A percentile compares a stretch with the other conserved stretches of the same genome.
phyloP scores from a whole-genome alignment of 2,329 filamentous ascomycete species.

The Seiridium cupressi region DNA sequence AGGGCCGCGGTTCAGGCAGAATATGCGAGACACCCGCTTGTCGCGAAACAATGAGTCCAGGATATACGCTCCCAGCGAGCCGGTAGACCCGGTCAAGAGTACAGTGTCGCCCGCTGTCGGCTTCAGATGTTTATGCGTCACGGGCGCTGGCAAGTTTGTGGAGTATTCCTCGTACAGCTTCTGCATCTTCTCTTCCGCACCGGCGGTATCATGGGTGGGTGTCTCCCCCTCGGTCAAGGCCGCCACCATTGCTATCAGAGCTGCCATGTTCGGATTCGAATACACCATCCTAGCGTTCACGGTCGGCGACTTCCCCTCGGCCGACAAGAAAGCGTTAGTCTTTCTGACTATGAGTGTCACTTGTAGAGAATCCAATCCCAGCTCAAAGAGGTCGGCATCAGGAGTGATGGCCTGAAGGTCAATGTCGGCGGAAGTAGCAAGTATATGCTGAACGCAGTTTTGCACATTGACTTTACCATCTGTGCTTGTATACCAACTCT shows the following conservation, averaged over 20 bases:
- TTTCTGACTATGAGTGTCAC: slow-evolving; percentile 10
- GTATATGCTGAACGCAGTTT: slow-evolving; percentile 9
- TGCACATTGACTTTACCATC: neutral
- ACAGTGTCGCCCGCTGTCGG: slow-evolving; percentile 6
- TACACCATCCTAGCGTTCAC: slow-evolving; percentile 12
- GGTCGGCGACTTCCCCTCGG: slow-evolving; percentile 2
- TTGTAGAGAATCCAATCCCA: slow-evolving; percentile 20
- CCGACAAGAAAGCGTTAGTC: slow-evolving; percentile 11
- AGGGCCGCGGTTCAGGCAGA: slow-evolving; percentile 14
- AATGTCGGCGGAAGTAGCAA: slow-evolving; percentile 13
- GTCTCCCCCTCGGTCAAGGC: neutral
- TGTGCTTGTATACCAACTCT: neutral
- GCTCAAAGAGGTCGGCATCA: slow-evolving; percentile 15
- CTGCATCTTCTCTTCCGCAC: slow-evolving; percentile 7
- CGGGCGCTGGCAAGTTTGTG: slow-evolving; percentile 11
- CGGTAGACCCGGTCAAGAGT: slow-evolving; percentile 20
- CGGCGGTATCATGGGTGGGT: slow-evolving; percentile 1
- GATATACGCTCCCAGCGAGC: slow-evolving; percentile 20
- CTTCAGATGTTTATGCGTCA: neutral
- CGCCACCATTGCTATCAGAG: slow-evolving; percentile 12
- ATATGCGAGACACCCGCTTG: slow-evolving; percentile 11
- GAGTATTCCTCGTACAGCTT: slow-evolving; percentile 11
- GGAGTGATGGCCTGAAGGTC: slow-evolving; percentile 3
- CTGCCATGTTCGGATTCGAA: slow-evolving; percentile 12
- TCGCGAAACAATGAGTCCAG: slow-evolving; percentile 14